Conservation (phyloP, 768 basidiomycete species). For the Daedalea quercina region DNA sequence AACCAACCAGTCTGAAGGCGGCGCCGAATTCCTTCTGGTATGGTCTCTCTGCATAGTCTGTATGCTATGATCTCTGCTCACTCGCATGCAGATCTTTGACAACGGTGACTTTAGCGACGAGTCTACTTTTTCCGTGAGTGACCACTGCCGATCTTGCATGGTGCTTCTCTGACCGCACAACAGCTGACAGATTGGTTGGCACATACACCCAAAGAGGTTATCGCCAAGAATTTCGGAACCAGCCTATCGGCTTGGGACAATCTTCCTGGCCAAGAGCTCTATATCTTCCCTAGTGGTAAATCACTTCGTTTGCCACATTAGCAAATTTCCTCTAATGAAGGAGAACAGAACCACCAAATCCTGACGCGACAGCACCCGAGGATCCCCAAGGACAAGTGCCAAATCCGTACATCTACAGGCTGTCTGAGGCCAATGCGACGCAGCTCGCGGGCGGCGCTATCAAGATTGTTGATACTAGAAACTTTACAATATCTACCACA, state of each 20-base stretch:
- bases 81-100: conserved; percentile 29
- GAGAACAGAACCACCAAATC: conserved; percentile 13
- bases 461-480: conserved; percentile 51
- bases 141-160: background rate
- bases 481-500: conserved; percentile 47
- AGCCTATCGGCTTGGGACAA: conserved; percentile 42
- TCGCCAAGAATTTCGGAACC: conserved; percentile 60
- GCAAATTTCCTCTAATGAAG: background rate
- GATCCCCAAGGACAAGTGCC: conserved; percentile 43
- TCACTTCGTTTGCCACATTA: background rate
- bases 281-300: conserved; percentile 43
- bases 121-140: conserved; percentile 34
- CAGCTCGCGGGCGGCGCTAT: conserved; percentile 47
- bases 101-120: conserved; percentile 49
- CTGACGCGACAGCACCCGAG: conserved; percentile 31
- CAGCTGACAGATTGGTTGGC: conserved; percentile 59
- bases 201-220: conserved; percentile 49
- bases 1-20: conserved; percentile 32
- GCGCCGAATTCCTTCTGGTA: conserved; percentile 49
- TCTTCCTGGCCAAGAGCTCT: conserved; percentile 46
- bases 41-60: background rate
- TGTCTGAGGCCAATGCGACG: conserved; percentile 40
- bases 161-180: background rate
- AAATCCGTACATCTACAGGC: conserved; percentile 44
- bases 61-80: background rate